phyloP scores from a whole-genome alignment of 2,329 filamentous ascomycete genomes.

The Cladosporium cucumerinum region DNA sequence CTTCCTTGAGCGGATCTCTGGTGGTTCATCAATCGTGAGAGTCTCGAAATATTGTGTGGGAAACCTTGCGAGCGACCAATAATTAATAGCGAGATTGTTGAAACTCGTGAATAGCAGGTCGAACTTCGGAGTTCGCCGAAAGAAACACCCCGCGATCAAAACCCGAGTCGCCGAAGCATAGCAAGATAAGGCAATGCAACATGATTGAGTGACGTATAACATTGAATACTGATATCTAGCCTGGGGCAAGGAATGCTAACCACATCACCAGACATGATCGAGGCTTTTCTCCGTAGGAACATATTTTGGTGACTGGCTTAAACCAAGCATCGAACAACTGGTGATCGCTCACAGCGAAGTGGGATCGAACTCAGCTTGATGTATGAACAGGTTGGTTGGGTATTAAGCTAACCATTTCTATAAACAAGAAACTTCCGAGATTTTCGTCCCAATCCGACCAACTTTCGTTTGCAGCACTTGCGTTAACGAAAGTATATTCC shows the following conservation, averaged over 20 bases:
- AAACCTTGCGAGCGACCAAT: background rate
- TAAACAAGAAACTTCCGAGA: background rate
- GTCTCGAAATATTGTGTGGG: background rate
- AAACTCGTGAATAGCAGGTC: background rate
- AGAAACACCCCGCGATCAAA: background rate
- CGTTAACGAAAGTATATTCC: conserved; percentile 16
- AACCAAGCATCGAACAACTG: background rate
- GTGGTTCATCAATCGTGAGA: background rate
- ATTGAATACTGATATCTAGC: background rate
- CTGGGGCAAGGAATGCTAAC: background rate
- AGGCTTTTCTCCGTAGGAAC: background rate
- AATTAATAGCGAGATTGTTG: background rate
- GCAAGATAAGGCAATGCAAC: background rate
- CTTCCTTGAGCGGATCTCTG: background rate
- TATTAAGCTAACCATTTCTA: background rate
- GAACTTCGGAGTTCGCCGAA: conserved; percentile 12
- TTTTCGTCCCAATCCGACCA: background rate
- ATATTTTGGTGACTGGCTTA: background rate
- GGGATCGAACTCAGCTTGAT: background rate
- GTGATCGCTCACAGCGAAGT: background rate
- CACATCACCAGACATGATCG: background rate
- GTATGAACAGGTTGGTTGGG: background rate
- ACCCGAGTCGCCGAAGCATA: conserved; percentile 3
- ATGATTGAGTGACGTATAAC: background rate
- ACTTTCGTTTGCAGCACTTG: conserved; percentile 19